Evolutionary conservation across 768 basidiomycete species (phyloP), one percentile per base, ranked within the genome.

Genomic region (Sutorius australiensis): DNA sequence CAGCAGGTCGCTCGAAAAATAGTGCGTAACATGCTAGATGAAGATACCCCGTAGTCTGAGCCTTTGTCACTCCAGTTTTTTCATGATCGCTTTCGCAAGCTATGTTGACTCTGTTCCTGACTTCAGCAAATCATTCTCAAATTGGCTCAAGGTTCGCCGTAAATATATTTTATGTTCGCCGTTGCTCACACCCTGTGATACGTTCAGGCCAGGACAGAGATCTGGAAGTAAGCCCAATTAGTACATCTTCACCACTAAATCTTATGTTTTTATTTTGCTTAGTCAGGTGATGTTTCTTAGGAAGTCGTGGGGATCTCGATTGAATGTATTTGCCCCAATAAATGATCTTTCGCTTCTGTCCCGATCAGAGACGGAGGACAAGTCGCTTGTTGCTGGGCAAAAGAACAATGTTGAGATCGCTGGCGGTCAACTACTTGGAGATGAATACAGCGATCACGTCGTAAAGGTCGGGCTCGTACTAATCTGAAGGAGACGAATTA

Each of bases 401-500:
- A 83, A 82, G 67, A 86, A 89, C 56, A 84, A 87, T 61, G 80
- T 85, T 11, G 85, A 80, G 32, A 88, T 86, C 53, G 72, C 81
- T 19, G 92, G 92, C 10, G 92, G 91, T 0, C 89, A 87, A 64
- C 82, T 97, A 40, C 74, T 95, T 1, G 95, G 93, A 5, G 95
- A 98, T 65, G 97, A 99, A 67, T 98, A 92, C 75, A 92, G 92
- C 3, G 89, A 91, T 38, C 91, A 95, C 66, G 92, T 98, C 41
- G 84, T 99, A 31, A 88, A 88, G 78, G 91, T 89, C 53, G 28
- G 76, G 41, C 49, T 19, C 24, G 14, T 40, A 47, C 27, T 13
- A 2, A n/a, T 27, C 16, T 24, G 17, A 42, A 28, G 31, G 47
- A 39, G 47, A 41, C 13, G 32, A 27, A 42, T 28, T 17, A 38